Evolutionary conservation across 768 basidiomycete genomes (phyloP), one percentile per base, ranked within the genome.

Genomic region (Trametes meyenii): DNA sequence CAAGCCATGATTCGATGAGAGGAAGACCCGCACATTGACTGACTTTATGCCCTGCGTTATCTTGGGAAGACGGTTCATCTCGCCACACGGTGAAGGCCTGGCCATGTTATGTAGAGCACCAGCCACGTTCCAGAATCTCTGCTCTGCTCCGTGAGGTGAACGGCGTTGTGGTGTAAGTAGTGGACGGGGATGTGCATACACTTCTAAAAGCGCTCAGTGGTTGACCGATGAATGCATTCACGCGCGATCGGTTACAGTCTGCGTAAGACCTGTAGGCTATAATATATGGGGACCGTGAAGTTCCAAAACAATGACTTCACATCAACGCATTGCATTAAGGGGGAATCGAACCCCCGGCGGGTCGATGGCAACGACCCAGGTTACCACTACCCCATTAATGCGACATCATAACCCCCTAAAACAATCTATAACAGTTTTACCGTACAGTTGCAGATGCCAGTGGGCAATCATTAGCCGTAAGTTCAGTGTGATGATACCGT

Each of bases 301-400:
- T 46, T 10, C 19, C 21, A 21, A 46, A 24, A 46, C 10, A 11
- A 46, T 13, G 19, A 5, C 19, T 10, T 5, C n/a, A n/a, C n/a
- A 42, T n/a, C 13, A 12, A 3, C 13, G 13, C 3, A 7, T 11
- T 87, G 87, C 87, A 88, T 88, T 87, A 88, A 88, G 85, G 64
- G 87, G 86, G 87, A 88, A 89, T 89, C 85, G 86, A 89, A 89
- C 87, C 86, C 87, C 86, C 87, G 87, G 87, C 87, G 87, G 87
- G 85, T 88, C 87, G 86, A 73, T 72, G 71, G 71, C 71, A 72
- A 72, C 71, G 71, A 72, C 71, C 71, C 71, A 72, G 71, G 71
- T 72, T 72, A 72, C 71, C 71, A 72, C 71, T 72, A 72, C 71
- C 71, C 72, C 71, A 72, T 72, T 72, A 72, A 69, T 72, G 71